These are phyloP conservation scores for Saturnispora sekii DNA, from an alignment of 805 yeast species.

Conservation along the genomic window DNA sequence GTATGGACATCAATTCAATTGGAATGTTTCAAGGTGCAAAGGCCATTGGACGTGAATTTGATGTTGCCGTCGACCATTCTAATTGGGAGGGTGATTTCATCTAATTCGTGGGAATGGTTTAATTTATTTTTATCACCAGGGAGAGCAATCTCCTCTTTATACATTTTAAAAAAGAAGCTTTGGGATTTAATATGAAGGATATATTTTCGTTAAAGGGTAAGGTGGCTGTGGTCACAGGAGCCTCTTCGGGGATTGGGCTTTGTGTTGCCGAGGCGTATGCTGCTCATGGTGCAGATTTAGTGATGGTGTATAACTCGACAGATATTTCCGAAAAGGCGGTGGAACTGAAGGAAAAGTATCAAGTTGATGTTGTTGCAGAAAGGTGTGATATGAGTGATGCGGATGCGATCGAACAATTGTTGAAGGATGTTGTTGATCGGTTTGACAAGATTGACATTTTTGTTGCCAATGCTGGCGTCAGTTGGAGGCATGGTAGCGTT, in stretches of 20 bases:
- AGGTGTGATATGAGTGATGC: conserved; percentile 27
- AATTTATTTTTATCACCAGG: too few relatives aligned
- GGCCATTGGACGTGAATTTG: neutral
- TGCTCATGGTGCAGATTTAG: conserved; percentile 36
- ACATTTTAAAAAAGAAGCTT: neutral
- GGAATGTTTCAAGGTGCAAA: conserved; percentile 5
- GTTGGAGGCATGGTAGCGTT: conserved; percentile 63
- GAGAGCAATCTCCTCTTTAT: neutral
- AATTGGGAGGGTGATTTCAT: conserved; percentile 4
- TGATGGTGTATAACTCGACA: conserved; percentile 28
- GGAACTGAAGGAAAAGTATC: conserved; percentile 9
- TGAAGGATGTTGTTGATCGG: conserved; percentile 23
- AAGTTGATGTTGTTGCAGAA: conserved; percentile 14
- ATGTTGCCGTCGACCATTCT: neutral
- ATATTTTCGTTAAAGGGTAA: conserved; percentile 33
- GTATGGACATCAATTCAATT: conserved; percentile 23
- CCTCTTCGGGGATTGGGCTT: conserved; percentile 49
- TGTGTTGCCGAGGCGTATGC: conserved; percentile 44
- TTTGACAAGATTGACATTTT: conserved; percentile 33
- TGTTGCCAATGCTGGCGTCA: conserved; percentile 48
- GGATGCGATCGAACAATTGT: conserved; percentile 23
- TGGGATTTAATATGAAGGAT: conserved; percentile 1
- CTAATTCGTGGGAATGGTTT: neutral
- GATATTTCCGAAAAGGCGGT: conserved; percentile 10
- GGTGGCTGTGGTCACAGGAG: conserved; percentile 42